Evolutionary conservation across 2,329 filamentous ascomycete genomes (phyloP).

Genomic region (Hypoxylon sp.): DNA sequence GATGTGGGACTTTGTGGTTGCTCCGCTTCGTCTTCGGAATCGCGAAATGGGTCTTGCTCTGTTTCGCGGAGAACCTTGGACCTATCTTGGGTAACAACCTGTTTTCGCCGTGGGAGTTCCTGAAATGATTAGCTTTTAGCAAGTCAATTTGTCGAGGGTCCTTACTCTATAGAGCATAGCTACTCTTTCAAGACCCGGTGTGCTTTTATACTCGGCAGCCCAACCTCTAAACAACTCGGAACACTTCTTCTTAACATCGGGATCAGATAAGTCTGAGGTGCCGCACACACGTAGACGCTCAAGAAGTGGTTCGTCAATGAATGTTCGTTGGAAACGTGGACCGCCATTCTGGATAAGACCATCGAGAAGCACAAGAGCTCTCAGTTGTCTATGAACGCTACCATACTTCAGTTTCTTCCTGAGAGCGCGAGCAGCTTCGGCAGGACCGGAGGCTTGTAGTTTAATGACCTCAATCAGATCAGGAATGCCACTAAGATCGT

Average conservation of each 20-base stretch:
- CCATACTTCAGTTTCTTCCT: slow-evolving; percentile 99
- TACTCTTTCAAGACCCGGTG: slow-evolving; percentile 80
- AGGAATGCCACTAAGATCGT: slow-evolving; percentile 90
- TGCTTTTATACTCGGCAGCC: slow-evolving; percentile 82
- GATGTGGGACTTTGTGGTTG: slow-evolving; percentile 46
- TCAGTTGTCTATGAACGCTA: slow-evolving; percentile 88
- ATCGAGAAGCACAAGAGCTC: slow-evolving; percentile 88
- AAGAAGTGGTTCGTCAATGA: slow-evolving; percentile 89
- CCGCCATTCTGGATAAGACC: slow-evolving; percentile 95
- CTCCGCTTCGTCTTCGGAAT: slow-evolving; percentile 68
- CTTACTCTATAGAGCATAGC: slow-evolving; percentile 76
- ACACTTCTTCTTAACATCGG: slow-evolving; percentile 87
- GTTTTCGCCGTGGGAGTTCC: slow-evolving; percentile 73
- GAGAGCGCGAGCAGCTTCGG: slow-evolving; percentile 89
- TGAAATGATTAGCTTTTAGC: slow-evolving; percentile 42
- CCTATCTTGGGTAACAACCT: slow-evolving; percentile 76
- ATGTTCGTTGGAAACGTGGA: slow-evolving; percentile 82
- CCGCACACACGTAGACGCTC: slow-evolving; percentile 90
- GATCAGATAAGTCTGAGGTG: slow-evolving; percentile 84
- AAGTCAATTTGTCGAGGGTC: neutral
- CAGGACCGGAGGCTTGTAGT: slow-evolving; percentile 84
- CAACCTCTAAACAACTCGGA: slow-evolving; percentile 86
- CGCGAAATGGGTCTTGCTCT: slow-evolving; percentile 72
- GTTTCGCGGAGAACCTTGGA: slow-evolving; percentile 87
- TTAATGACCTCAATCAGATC: slow-evolving; percentile 94